These are phyloP conservation scores for Arabidopsis hybrid DNA, from an alignment of 441 rosid genomes.

Conservation along the genomic window DNA sequence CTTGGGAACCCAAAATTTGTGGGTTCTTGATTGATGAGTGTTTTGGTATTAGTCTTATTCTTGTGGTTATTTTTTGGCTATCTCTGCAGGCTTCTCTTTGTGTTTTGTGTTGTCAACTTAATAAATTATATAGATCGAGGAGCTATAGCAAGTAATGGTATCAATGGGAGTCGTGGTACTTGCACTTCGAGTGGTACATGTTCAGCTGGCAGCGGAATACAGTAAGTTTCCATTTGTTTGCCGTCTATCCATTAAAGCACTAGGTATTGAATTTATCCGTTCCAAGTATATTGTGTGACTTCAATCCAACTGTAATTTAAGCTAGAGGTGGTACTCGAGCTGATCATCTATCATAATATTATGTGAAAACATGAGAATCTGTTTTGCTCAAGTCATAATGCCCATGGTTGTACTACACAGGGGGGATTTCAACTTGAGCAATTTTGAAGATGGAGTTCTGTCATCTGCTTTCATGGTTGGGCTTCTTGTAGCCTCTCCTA, in stretches of 20 bases:
- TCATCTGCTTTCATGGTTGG: slow-evolving; percentile 99
- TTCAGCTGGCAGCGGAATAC: slow-evolving; percentile 87
- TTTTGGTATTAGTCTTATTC: neutral
- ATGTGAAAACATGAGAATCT: neutral
- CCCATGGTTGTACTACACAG: slow-evolving; percentile 47
- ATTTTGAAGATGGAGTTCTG: slow-evolving; percentile 89
- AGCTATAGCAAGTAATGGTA: slow-evolving; percentile 95
- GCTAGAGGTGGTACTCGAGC: neutral
- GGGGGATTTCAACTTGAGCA: slow-evolving; percentile 84
- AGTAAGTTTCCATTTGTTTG: slow-evolving; percentile 59
- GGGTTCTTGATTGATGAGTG: too few species aligned
- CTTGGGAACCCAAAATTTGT: too few species aligned
- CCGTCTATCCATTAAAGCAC: neutral
- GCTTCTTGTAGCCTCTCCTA: slow-evolving; percentile 88
- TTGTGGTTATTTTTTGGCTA: neutral
- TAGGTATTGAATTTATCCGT: neutral
- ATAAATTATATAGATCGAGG: slow-evolving; percentile 93
- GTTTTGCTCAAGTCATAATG: slow-evolving; percentile 3
- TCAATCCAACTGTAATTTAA: neutral
- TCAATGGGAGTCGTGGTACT: slow-evolving; percentile 74
- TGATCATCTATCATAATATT: neutral
- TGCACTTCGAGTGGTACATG: slow-evolving; percentile 81
- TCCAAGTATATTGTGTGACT: neutral
- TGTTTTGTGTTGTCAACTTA: slow-evolving; percentile 88
- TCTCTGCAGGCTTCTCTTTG: slow-evolving; percentile 74